Evolutionary conservation across 108 stramenopile genomes (phyloP).

Genomic region (Pseudonitzschia multistriata): DNA sequence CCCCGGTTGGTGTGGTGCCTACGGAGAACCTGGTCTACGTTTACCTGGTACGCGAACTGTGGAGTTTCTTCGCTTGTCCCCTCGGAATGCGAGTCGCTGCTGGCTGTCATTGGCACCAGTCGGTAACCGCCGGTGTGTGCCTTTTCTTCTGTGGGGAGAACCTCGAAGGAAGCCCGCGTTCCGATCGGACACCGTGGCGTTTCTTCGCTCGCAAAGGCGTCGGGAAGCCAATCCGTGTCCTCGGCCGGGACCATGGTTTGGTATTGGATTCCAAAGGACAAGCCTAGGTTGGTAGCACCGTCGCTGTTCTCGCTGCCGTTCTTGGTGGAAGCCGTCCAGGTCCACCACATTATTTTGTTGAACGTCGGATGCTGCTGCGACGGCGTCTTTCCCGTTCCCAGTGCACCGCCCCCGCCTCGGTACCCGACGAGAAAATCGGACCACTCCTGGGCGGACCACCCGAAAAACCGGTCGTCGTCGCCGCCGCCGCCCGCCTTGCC

Average conservation of each 20-base stretch:
- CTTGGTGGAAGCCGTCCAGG: not conserved
- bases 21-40: constrained; percentile 28
- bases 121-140: not conserved
- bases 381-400: not conserved
- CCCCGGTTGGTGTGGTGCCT: constrained; percentile 25
- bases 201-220: not conserved
- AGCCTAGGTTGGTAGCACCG: not conserved
- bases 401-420: not conserved
- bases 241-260: not conserved
- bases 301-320: not conserved
- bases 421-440: constrained; percentile 28
- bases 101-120: not conserved
- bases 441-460: constrained; percentile 29
- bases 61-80: not conserved
- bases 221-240: not conserved
- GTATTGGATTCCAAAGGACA: constrained; percentile 14
- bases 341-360: constrained; percentile 14
- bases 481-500: not conserved
- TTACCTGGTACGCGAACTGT: not conserved
- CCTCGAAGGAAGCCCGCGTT: not conserved
- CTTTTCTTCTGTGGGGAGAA: not conserved
- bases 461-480: constrained; percentile 6
- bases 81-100: not conserved
- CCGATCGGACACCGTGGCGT: not conserved
- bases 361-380: not conserved